Conservation (phyloP, 225 moss, liverwort and hornwort genomes). For the Pleurozium schreberi region DNA sequence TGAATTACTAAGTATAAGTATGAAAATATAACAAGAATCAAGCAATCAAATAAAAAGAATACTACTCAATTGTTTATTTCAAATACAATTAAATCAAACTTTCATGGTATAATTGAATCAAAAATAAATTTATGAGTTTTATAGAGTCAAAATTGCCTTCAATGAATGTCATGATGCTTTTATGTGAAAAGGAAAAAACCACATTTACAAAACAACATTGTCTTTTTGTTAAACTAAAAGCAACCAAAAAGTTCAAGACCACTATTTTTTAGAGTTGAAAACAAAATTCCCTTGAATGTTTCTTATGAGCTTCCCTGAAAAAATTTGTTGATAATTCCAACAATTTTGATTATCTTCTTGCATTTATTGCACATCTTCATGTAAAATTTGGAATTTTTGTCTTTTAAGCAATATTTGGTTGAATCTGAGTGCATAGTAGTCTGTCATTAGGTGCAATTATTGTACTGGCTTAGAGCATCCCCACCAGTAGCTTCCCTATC, state of each 20-base stretch:
- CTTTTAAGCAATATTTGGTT: fast-evolving
- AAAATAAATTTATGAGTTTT: fast-evolving
- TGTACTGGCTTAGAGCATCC: no score
- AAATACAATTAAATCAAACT: neutral
- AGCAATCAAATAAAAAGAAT: fast-evolving
- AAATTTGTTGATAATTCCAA: neutral
- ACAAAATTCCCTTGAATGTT: fast-evolving
- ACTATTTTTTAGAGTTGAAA: fast-evolving
- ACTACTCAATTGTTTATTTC: neutral
- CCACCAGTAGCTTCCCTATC: no score
- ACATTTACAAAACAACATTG: neutral
- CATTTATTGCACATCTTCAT: neutral
- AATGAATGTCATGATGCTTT: neutral
- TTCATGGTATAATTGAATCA: fast-evolving
- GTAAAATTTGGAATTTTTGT: neutral
- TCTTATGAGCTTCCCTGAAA: fast-evolving
- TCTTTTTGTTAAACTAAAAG: neutral
- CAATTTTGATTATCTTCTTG: fast-evolving
- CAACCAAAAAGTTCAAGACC: no score
- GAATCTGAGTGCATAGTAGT: neutral
- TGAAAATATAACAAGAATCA: no score
- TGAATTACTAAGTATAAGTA: no score
- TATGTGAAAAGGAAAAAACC: no score
- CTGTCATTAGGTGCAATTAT: fast-evolving
- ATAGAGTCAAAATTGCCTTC: neutral